These are phyloP conservation scores for Papilionanthe hybrid DNA, from an alignment of 116 monocot genomes.

Conservation along the genomic window DNA sequence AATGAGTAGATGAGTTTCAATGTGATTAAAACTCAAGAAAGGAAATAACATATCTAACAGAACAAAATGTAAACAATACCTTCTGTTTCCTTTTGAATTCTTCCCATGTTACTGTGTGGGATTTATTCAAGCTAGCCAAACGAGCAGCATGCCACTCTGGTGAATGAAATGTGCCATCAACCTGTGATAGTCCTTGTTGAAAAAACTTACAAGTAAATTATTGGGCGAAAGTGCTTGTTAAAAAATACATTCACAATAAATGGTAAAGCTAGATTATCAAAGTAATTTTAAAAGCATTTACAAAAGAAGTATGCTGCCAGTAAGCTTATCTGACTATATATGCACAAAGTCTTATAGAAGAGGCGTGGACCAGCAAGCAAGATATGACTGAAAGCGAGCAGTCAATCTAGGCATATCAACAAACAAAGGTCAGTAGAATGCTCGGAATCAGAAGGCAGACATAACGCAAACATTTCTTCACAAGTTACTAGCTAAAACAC, in stretches of 20 bases:
- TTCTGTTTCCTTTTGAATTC: conserved; percentile 94
- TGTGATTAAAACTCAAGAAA: not conserved
- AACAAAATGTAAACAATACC: conserved; percentile 26
- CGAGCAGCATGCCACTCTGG: conserved; percentile 99
- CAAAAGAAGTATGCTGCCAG: not conserved
- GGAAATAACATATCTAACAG: not conserved
- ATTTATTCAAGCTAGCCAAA: conserved; percentile 87
- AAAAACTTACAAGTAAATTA: conserved; percentile 32
- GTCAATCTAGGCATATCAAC: not conserved
- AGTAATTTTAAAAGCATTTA: not conserved
- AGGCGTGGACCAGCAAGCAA: not conserved
- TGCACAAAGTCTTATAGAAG: not conserved
- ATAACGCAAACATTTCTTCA: not conserved
- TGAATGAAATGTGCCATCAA: conserved; percentile 99
- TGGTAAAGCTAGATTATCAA: not conserved
- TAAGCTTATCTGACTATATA: not conserved
- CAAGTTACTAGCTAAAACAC: not conserved
- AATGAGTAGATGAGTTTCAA: not conserved
- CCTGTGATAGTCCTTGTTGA: conserved; percentile 82
- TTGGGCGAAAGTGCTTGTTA: not conserved
- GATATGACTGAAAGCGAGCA: not conserved
- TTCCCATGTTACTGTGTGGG: conserved; percentile 90
- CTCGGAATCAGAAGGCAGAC: not conserved
- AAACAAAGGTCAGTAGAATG: not conserved
- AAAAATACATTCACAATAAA: not conserved